These are phyloP conservation scores for Leishmania amazonensis DNA, from an alignment of 208 protist genomes.

Conservation along the genomic window DNA sequence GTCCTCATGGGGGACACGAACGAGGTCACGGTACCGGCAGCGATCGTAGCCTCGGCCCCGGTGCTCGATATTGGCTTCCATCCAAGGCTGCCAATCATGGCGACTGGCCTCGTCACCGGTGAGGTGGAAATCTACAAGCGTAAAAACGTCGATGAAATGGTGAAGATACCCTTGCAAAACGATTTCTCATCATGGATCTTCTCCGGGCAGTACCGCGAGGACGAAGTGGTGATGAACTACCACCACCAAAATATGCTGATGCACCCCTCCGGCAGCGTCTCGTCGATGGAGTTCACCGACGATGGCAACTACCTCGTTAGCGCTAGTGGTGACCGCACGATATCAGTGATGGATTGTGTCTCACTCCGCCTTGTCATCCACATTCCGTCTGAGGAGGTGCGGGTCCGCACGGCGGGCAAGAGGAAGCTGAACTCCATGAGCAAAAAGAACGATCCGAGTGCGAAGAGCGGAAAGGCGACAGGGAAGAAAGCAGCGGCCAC, in stretches of 20 bases:
- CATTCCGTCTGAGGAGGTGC: constrained; percentile 44
- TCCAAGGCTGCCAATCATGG: constrained; percentile 69
- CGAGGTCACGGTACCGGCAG: constrained; percentile 59
- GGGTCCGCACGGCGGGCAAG: constrained; percentile 15
- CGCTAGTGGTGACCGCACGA: constrained; percentile 77
- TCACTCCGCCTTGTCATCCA: constrained; percentile 71
- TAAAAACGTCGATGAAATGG: constrained; percentile 52
- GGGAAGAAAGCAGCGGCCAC: constrained; percentile 19
- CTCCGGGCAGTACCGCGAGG: constrained; percentile 42
- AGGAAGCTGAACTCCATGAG: constrained; percentile 45
- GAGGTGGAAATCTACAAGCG: constrained; percentile 84
- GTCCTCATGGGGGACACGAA: constrained; percentile 68
- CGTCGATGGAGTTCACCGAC: constrained; percentile 90
- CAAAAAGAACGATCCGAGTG: constrained; percentile 31
- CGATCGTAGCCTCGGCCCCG: constrained; percentile 53
- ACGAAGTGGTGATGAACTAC: constrained; percentile 59
- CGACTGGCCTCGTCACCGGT: constrained; percentile 77
- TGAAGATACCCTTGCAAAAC: constrained; percentile 62
- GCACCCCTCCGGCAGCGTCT: constrained; percentile 73
- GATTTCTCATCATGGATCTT: constrained; percentile 80
- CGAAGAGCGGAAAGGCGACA: constrained; percentile 9
- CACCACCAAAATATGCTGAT: constrained; percentile 78
- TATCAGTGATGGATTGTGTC: constrained; percentile 87
- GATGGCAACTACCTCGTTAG: constrained; percentile 83
- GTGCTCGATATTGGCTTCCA: constrained; percentile 86